Evolutionary conservation across 352 stramenopile species (phyloP).

Genomic region (Globisporangium acanthophoron): DNA sequence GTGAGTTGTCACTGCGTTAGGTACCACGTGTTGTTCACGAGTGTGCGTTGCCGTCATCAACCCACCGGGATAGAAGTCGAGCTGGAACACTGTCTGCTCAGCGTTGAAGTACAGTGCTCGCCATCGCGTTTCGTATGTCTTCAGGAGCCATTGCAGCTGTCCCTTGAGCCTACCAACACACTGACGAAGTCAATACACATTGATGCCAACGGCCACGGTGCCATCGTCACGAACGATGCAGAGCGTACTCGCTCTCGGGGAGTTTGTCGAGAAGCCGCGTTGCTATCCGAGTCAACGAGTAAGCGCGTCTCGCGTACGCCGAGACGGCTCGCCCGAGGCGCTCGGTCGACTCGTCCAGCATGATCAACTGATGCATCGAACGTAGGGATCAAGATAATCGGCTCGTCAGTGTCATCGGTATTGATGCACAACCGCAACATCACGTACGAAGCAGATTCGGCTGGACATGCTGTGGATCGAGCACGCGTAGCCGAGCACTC

Average conservation of each 20-base stretch:
- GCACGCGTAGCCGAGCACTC: slow-evolving; percentile 18
- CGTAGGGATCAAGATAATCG: neutral
- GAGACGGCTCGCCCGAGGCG: slow-evolving; percentile 28
- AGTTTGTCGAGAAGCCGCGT: slow-evolving; percentile 5
- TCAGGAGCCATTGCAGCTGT: slow-evolving; percentile 34
- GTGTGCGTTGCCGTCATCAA: neutral
- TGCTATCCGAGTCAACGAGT: slow-evolving; percentile 17
- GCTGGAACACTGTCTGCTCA: slow-evolving; percentile 40
- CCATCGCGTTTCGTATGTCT: slow-evolving; percentile 41
- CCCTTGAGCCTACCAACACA: slow-evolving; percentile 23
- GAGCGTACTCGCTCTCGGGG: slow-evolving; percentile 17
- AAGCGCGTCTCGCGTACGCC: slow-evolving; percentile 30
- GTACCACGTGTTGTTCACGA: too few species aligned
- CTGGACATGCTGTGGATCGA: slow-evolving; percentile 22
- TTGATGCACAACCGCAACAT: neutral
- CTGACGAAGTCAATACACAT: neutral
- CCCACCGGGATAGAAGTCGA: slow-evolving; percentile 44
- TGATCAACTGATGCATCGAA: slow-evolving; percentile 22
- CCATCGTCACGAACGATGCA: neutral
- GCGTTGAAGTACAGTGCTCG: slow-evolving; percentile 32
- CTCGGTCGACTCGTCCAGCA: slow-evolving; percentile 34
- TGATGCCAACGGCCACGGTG: neutral
- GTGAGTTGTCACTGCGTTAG: neutral
- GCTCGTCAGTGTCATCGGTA: neutral
- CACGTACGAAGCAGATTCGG: slow-evolving; percentile 7